These are phyloP conservation scores for Solanum arcanum DNA, from an alignment of 257 asterid genomes.

Conservation along the genomic window DNA sequence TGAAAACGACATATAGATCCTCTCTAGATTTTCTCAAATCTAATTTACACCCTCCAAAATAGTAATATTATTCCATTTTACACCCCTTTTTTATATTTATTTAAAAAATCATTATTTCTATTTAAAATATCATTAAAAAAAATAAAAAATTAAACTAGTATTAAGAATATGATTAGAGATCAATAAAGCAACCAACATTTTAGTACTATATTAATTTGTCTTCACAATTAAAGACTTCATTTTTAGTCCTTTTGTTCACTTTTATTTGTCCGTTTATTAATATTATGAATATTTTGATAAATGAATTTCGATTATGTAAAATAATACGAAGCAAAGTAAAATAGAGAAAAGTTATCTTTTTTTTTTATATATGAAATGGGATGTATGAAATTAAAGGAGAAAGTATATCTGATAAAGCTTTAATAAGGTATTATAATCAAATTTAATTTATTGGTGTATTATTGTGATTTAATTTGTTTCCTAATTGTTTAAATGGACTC, in stretches of 20 bases:
- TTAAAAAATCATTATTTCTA: neutral
- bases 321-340: too few species aligned
- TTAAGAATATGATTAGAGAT: neutral
- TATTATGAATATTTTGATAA: neutral
- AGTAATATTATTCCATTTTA: neutral
- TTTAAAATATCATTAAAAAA: neutral
- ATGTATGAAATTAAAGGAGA: too few species aligned
- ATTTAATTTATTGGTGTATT: too few species aligned
- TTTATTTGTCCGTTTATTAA: neutral
- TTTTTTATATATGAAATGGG: too few species aligned
- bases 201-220: neutral
- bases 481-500: neutral
- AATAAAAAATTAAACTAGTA: neutral
- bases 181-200: neutral
- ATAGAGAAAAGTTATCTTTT: too few species aligned
- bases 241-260: neutral
- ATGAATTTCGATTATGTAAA: too few species aligned
- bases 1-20: neutral
- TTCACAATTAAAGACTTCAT: neutral
- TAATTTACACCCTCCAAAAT: neutral
- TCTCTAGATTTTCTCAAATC: neutral
- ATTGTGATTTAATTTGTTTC: neutral
- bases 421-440: neutral
- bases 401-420: neutral
- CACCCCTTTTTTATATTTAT: neutral